phyloP scores from a whole-genome alignment of 2,329 filamentous ascomycete genomes.

The Epichloe sylvatica region DNA sequence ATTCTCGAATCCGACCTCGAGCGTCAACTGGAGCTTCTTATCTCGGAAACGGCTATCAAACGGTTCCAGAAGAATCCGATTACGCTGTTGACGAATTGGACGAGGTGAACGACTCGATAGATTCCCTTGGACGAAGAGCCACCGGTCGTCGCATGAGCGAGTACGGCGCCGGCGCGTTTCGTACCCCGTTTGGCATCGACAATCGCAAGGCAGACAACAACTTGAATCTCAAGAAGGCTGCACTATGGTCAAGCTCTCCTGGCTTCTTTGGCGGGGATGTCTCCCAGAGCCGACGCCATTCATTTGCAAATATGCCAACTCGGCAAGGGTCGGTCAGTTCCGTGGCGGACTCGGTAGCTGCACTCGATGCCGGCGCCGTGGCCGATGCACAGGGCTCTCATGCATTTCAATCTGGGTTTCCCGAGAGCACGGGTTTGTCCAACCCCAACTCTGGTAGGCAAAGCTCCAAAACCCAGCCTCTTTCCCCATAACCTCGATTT shows the following conservation, averaged over 20 bases:
- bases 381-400: conserved; percentile 28
- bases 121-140: conserved; percentile 33
- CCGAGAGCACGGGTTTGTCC: conserved; percentile 24
- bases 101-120: conserved; percentile 39
- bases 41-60: conserved; percentile 41
- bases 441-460: conserved; percentile 27
- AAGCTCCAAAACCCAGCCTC: background rate
- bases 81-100: conserved; percentile 62
- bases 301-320: conserved; percentile 57
- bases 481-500: background rate
- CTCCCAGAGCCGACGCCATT: conserved; percentile 65
- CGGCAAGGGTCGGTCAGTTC: conserved; percentile 51
- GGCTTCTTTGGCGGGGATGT: conserved; percentile 51
- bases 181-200: conserved; percentile 38
- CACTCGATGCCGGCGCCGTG: conserved; percentile 31
- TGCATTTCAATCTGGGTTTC: conserved; percentile 28
- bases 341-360: conserved; percentile 35
- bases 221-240: conserved; percentile 44
- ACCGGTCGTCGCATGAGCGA: conserved; percentile 43
- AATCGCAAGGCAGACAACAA: conserved; percentile 50
- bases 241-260: conserved; percentile 57
- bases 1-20: conserved; percentile 40
- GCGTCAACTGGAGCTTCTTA: conserved; percentile 43
- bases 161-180: conserved; percentile 32
- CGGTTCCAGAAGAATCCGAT: conserved; percentile 52